A percentile compares a stretch with the other conserved stretches of the same genome.
Evolutionary conservation across 257 asterid genomes (phyloP).

Genomic region (Fraxinus pennsylvanica): DNA sequence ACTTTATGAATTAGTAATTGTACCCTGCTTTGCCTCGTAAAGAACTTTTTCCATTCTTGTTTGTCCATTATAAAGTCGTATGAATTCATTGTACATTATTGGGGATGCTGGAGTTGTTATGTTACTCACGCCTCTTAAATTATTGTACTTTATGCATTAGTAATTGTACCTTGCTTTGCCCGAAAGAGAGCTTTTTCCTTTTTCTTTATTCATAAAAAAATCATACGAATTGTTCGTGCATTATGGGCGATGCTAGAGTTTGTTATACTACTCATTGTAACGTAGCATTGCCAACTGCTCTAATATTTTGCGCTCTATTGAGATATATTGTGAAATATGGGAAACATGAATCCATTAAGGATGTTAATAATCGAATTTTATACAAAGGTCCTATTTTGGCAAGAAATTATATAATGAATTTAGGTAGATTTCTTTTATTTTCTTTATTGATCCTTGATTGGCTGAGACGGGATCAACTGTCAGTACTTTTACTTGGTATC

Average conservation of each 20-base stretch:
- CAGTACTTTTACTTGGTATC: background rate
- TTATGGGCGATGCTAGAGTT: background rate
- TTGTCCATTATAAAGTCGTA: background rate
- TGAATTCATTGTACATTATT: background rate
- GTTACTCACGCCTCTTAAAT: background rate
- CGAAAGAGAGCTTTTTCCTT: too few relatives aligned
- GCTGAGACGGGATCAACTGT: background rate
- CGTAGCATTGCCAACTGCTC: background rate
- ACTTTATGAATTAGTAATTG: background rate
- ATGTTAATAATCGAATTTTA: background rate
- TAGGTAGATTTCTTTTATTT: background rate
- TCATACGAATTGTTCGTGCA: background rate
- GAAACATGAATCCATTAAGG: background rate
- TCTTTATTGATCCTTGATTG: background rate
- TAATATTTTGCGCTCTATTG: background rate
- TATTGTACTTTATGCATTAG: too few relatives aligned
- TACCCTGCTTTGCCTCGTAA: background rate
- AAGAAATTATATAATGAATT: background rate
- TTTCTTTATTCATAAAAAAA: too few relatives aligned
- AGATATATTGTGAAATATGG: background rate
- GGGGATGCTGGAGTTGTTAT: background rate
- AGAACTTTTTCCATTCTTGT: background rate
- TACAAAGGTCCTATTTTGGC: background rate
- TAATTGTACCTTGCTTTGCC: too few relatives aligned
- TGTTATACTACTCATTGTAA: background rate